A percentile compares a stretch with the other conserved stretches of the same genome.
Conservation (phyloP, 129 eudicot genomes). For the Centella asiatica region DNA sequence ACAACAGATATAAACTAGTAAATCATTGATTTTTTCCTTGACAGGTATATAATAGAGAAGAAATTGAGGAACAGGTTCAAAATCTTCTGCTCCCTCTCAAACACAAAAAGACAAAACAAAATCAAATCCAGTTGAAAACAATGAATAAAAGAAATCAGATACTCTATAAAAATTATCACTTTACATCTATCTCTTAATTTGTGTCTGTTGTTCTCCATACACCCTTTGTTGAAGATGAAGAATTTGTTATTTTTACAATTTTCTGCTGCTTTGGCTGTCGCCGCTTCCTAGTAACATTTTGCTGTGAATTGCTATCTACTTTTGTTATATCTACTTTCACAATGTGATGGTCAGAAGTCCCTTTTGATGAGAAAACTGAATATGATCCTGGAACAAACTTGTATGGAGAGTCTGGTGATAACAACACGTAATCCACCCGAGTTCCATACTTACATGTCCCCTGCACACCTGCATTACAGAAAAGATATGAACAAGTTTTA, state of each 20-base stretch:
- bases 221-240: constrained; percentile 54
- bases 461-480: constrained; percentile 55
- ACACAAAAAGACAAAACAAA: not conserved
- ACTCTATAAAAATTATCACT: not conserved
- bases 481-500: not conserved
- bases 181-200: constrained; percentile 27
- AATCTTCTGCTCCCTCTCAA: not conserved
- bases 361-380: constrained; percentile 84
- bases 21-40: not conserved
- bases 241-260: constrained; percentile 53
- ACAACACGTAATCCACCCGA: constrained; percentile 69
- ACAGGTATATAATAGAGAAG: not conserved
- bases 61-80: not conserved
- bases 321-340: constrained; percentile 70
- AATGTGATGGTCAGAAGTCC: constrained; percentile 94
- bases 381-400: constrained; percentile 85
- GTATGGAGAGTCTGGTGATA: constrained; percentile 63
- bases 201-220: constrained; percentile 52
- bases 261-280: constrained; percentile 34
- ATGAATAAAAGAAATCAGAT: not conserved
- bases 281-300: constrained; percentile 18
- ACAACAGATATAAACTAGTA: not conserved
- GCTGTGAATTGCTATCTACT: constrained; percentile 18
- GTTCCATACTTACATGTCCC: constrained; percentile 97
- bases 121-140: not conserved